These are phyloP conservation scores for Entophlyctis helioformis DNA, from an alignment of 192 early-diverging fungal genomes.

Conservation along the genomic window DNA sequence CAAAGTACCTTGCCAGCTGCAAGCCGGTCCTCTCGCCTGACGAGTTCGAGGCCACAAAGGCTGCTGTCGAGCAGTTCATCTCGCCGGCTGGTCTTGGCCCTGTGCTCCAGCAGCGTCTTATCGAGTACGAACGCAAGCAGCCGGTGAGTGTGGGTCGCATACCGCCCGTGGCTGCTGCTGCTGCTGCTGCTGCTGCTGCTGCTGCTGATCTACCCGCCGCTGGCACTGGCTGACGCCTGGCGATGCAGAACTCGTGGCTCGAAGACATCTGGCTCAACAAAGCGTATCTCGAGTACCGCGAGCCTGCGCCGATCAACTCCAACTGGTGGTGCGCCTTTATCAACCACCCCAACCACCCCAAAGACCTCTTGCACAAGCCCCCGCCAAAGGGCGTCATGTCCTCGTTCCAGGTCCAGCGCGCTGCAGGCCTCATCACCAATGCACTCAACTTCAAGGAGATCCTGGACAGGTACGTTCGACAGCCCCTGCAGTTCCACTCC, in stretches of 20 bases:
- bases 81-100: constrained; percentile 54
- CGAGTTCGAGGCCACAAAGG: constrained; percentile 47
- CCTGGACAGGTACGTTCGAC: constrained; percentile 22
- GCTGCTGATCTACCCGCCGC: no score
- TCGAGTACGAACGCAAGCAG: constrained; percentile 53
- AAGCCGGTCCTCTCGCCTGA: constrained; percentile 51
- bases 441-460: constrained; percentile 31
- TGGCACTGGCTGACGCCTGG: no score
- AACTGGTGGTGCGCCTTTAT: constrained; percentile 42
- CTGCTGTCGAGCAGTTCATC: constrained; percentile 62
- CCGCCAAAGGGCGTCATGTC: constrained; percentile 38
- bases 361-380: constrained; percentile 21
- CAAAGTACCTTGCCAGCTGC: constrained; percentile 69
- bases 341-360: constrained; percentile 32
- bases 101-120: constrained; percentile 60
- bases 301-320: constrained; percentile 39
- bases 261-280: constrained; percentile 59
- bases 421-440: constrained; percentile 34
- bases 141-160: no score
- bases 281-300: constrained; percentile 39
- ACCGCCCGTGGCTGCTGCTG: no score
- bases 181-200: background rate
- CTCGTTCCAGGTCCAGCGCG: constrained; percentile 33
- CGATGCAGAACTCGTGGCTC: constrained; percentile 72
- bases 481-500: background rate